Percentiles rank a stretch among this genome's conserved stretches.
phyloP scores from a whole-genome alignment of 805 yeast genomes.

The Wickerhamomyces subpelliculosus region DNA sequence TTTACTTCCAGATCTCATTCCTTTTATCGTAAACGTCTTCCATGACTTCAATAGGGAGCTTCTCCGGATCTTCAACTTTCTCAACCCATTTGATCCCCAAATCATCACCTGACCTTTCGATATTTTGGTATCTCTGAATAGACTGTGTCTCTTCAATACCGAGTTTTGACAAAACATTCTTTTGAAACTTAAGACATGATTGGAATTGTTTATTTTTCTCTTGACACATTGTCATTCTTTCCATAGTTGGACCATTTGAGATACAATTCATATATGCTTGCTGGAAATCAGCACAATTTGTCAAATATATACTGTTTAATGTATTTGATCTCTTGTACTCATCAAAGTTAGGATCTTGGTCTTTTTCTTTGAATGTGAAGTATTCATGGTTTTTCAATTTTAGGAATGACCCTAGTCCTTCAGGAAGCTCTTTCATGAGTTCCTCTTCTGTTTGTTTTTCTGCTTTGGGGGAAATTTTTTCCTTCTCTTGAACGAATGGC shows the following conservation, averaged over 20 bases:
- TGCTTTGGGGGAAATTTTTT: too few relatives aligned
- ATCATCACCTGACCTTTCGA: constrained; percentile 11
- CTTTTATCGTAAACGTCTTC: constrained; percentile 10
- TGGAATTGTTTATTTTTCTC: constrained; percentile 5
- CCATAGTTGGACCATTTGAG: constrained; percentile 13
- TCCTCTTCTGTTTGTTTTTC: not conserved
- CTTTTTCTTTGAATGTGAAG: not conserved
- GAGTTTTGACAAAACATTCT: constrained; percentile 8
- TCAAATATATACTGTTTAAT: not conserved
- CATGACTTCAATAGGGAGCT: constrained; percentile 4
- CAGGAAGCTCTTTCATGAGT: not conserved
- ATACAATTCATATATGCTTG: constrained; percentile 14
- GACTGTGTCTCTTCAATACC: constrained; percentile 8
- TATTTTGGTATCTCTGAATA: constrained; percentile 5
- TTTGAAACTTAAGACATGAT: constrained; percentile 14
- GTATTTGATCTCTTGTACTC: not conserved
- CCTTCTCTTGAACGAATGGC: not conserved
- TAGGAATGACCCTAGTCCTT: not conserved
- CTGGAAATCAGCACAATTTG: constrained; percentile 18
- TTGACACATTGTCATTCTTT: constrained; percentile 13
- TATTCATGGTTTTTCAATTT: not conserved
- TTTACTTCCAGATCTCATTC: constrained; percentile 12
- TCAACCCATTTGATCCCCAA: constrained; percentile 11
- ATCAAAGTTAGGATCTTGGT: not conserved
- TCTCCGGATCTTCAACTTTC: constrained; percentile 1